Conservation (phyloP, 2,329 filamentous ascomycete genomes). For the Aspergillus flavus region DNA sequence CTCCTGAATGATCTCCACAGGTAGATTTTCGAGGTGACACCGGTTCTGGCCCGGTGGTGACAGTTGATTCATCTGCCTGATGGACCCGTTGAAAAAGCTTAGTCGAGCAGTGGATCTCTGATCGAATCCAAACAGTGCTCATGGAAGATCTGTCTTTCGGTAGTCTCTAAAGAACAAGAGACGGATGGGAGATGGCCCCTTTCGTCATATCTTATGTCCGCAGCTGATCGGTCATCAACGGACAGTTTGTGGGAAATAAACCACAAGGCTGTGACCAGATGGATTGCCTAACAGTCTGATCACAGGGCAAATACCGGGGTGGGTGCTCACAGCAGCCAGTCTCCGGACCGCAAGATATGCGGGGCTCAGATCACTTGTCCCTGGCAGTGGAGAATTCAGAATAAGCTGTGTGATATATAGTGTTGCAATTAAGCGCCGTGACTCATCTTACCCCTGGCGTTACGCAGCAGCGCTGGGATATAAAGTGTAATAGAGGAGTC, state of each 20-base stretch:
- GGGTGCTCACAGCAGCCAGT: not conserved
- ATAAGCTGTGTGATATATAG: not conserved
- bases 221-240: not conserved
- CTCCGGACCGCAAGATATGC: not conserved
- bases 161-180: not conserved
- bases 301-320: not conserved
- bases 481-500: not conserved
- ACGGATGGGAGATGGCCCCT: not conserved
- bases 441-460: not conserved
- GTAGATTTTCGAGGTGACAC: constrained; percentile 48
- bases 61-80: constrained; percentile 20
- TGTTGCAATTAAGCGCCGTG: not conserved
- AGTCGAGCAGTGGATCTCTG: too few relatives aligned
- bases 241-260: not conserved
- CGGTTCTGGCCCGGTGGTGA: constrained; percentile 10
- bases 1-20: constrained; percentile 52
- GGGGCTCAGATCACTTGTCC: not conserved
- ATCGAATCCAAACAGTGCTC: not conserved
- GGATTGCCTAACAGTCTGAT: not conserved
- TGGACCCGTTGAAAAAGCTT: not conserved
- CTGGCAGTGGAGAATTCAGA: not conserved
- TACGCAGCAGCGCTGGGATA: not conserved
- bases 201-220: not conserved
- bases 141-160: not conserved
- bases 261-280: not conserved